A percentile compares a stretch with the other conserved stretches of the same genome.
Evolutionary conservation across 108 stramenopile species (phyloP).

Genomic region (Halocafeteria seosinensis): DNA sequence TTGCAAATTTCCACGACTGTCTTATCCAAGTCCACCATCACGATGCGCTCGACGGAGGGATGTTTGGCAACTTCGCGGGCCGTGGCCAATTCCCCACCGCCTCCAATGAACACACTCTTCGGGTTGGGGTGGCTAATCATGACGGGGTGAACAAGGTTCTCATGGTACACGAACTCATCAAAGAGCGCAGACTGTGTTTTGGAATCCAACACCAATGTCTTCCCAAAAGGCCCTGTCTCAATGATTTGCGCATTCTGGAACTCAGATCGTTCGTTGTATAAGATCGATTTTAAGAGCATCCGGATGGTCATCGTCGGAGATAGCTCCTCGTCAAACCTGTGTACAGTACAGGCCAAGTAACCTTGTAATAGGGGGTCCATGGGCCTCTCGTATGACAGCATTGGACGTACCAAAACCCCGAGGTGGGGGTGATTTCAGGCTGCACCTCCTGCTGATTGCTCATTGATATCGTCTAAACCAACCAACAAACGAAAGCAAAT

Average conservation of each 20-base stretch:
- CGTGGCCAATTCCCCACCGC: slow-evolving; percentile 78
- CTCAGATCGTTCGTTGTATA: slow-evolving; percentile 16
- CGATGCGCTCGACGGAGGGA: slow-evolving; percentile 53
- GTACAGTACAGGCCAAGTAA: no score
- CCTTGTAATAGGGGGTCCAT: no score
- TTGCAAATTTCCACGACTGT: slow-evolving; percentile 45
- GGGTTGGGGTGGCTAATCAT: slow-evolving; percentile 67
- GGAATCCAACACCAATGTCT: slow-evolving; percentile 68
- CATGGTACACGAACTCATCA: slow-evolving; percentile 63
- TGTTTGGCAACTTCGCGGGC: slow-evolving; percentile 71
- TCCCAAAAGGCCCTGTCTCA: slow-evolving; percentile 26
- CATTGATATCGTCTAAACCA: no score
- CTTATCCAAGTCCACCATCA: slow-evolving; percentile 65
- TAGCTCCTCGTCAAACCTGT: slow-evolving; percentile 13
- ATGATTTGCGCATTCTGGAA: slow-evolving; percentile 30
- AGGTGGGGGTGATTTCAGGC: no score
- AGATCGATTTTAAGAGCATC: slow-evolving; percentile 22
- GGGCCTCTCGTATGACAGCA: no score
- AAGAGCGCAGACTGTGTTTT: slow-evolving; percentile 47
- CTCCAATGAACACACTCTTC: slow-evolving; percentile 64
- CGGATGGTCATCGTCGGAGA: slow-evolving; percentile 15
- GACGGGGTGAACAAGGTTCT: slow-evolving; percentile 70
- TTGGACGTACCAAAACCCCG: no score
- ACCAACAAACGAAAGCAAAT: no score
- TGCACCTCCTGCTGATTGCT: no score